phyloP scores from a whole-genome alignment of 2,329 filamentous ascomycete species.

The Aspergillus phoenicis region DNA sequence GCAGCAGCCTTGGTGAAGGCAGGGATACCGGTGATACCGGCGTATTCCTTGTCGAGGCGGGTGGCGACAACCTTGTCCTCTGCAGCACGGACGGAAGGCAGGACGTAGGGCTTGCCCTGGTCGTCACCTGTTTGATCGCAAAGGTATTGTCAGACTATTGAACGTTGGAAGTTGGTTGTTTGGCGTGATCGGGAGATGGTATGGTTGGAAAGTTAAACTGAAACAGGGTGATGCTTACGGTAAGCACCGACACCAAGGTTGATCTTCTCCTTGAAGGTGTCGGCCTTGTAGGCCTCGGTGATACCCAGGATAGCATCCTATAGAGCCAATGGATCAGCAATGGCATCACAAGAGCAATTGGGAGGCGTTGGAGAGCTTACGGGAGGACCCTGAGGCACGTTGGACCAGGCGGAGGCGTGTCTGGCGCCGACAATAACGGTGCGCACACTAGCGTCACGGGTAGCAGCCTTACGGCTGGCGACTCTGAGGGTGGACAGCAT shows the following conservation, averaged over 20 bases:
- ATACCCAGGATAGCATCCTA: constrained; percentile 59
- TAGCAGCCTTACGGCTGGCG: constrained; percentile 44
- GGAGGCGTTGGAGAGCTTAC: constrained; percentile 58
- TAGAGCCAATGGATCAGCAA: constrained; percentile 29
- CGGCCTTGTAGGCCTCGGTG: constrained; percentile 98
- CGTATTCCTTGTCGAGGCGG: constrained; percentile 93
- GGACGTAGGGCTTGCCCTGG: constrained; percentile 95
- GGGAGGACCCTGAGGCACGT: constrained; percentile 90
- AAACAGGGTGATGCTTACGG: constrained; percentile 54
- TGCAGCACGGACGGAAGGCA: constrained; percentile 86
- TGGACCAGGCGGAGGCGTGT: constrained; percentile 82
- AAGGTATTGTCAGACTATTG: not conserved
- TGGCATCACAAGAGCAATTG: constrained; percentile 11
- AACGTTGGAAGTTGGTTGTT: not conserved
- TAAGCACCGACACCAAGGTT: constrained; percentile 98
- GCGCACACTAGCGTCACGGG: constrained; percentile 44
- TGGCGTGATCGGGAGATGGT: not conserved
- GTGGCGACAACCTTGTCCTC: constrained; percentile 81
- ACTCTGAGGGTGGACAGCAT: constrained; percentile 54
- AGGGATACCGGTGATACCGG: constrained; percentile 93
- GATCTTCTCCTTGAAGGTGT: constrained; percentile 92
- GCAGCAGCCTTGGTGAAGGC: constrained; percentile 92
- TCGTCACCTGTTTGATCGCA: constrained; percentile 63
- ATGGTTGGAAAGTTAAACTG: not conserved
- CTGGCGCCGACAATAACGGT: constrained; percentile 50